Evolutionary conservation across 1,139 yeast species (phyloP).

Genomic region (Suhomyces choctaworum): DNA sequence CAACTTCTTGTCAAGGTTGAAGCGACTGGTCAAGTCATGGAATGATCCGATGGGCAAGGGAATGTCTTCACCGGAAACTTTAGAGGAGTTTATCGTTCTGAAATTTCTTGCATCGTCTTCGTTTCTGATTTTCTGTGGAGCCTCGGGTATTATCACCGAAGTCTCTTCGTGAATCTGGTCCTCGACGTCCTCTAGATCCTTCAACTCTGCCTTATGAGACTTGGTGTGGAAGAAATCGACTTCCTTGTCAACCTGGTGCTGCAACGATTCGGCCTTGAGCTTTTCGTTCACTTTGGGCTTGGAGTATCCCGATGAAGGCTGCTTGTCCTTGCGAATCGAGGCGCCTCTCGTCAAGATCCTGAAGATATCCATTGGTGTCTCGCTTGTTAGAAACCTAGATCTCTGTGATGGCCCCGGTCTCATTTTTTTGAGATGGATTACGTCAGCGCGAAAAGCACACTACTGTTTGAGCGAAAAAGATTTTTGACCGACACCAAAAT

Average conservation of each 20-base stretch:
- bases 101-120: constrained; percentile 57
- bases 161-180: constrained; percentile 12
- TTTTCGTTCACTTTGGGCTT: constrained; percentile 29
- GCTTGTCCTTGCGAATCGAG: constrained; percentile 57
- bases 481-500: constrained; percentile 10
- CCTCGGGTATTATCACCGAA: constrained; percentile 17
- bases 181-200: constrained; percentile 23
- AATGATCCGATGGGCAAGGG: constrained; percentile 91
- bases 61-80: constrained; percentile 72
- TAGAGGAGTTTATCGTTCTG: constrained; percentile 58
- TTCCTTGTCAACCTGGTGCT: constrained; percentile 55
- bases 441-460: constrained; percentile 8
- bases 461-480: constrained; percentile 5
- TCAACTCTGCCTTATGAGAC: constrained; percentile 29
- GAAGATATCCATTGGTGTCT: constrained; percentile 75
- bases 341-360: constrained; percentile 86
- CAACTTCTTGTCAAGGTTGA: constrained; percentile 61
- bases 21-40: constrained; percentile 71
- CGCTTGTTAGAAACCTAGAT: too few species aligned
- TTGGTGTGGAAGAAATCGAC: constrained; percentile 71
- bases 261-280: constrained; percentile 38
- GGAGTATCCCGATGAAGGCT: constrained; percentile 45
- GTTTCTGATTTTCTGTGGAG: constrained; percentile 50
- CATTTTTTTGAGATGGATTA: constrained; percentile 4
- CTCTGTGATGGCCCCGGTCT: too few species aligned